A percentile compares a stretch with the other conserved stretches of the same genome.
phyloP scores from a whole-genome alignment of 116 monocot genomes.

The Phalaenopsis hybrid region DNA sequence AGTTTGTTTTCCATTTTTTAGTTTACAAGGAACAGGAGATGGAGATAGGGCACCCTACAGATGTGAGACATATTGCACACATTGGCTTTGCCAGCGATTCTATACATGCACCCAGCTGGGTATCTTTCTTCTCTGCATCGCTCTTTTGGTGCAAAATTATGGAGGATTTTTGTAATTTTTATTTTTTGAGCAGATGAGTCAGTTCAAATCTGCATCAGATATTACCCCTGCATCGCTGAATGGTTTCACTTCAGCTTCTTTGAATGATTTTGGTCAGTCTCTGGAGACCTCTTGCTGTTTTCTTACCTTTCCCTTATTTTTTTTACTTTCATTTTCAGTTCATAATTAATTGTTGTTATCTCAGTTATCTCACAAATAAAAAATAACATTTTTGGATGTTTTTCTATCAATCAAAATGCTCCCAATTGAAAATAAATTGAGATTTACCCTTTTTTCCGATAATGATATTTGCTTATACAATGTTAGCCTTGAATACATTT shows the following conservation, averaged over 20 bases:
- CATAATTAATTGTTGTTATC: neutral
- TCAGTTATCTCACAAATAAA: no score
- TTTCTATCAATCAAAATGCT: no score
- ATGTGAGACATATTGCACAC: conserved; percentile 10
- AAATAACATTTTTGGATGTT: no score
- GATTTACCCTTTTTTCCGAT: no score
- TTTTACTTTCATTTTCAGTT: neutral
- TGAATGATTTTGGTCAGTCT: neutral
- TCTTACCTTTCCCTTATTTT: neutral
- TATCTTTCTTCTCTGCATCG: neutral
- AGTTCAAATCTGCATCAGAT: conserved; percentile 6
- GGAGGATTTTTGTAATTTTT: neutral
- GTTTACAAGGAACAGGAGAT: conserved; percentile 10
- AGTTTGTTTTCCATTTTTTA: neutral
- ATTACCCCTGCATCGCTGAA: conserved; percentile 2
- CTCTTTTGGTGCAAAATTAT: neutral
- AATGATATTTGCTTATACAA: no score
- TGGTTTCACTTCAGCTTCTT: neutral
- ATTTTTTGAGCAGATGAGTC: conserved; percentile 5
- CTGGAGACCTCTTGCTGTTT: neutral
- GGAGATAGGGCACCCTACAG: conserved; percentile 12
- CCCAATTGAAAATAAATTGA: no score
- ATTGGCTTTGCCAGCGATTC: conserved; percentile 4
- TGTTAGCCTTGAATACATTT: no score
- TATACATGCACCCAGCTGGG: conserved; percentile 3